Evolutionary conservation across 805 yeast genomes (phyloP).

Genomic region (Candida nanaspora): DNA sequence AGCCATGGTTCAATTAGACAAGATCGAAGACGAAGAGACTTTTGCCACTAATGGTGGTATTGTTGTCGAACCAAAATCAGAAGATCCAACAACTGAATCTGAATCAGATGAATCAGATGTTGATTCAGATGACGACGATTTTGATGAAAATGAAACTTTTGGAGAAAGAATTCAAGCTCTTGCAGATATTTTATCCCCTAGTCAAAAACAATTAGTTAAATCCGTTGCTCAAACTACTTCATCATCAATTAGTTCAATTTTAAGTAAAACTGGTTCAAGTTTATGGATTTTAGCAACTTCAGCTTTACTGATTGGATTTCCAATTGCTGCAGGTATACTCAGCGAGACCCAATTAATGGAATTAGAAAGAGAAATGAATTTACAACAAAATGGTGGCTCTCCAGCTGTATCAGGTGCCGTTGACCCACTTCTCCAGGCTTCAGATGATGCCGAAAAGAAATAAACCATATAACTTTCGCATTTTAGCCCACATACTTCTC

Average conservation of each 20-base stretch:
- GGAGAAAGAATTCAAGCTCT: constrained; percentile 85
- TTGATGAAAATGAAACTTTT: constrained; percentile 77
- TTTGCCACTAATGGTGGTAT: constrained; percentile 18
- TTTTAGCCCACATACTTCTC: constrained; percentile 11
- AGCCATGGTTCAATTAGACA: constrained; percentile 69
- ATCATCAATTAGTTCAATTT: constrained; percentile 25
- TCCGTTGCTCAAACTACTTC: constrained; percentile 16
- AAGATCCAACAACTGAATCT: too few relatives aligned
- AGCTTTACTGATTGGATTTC: constrained; percentile 83
- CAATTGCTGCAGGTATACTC: constrained; percentile 80
- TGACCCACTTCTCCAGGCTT: constrained; percentile 25
- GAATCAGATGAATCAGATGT: constrained; percentile 31
- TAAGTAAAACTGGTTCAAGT: constrained; percentile 59
- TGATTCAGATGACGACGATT: constrained; percentile 67
- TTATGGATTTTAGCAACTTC: constrained; percentile 86
- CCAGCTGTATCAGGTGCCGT: constrained; percentile 58
- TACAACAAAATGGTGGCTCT: constrained; percentile 41
- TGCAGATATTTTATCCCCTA: constrained; percentile 86
- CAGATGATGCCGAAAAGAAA: constrained; percentile 12
- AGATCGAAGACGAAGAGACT: constrained; percentile 45
- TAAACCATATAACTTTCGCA: neutral
- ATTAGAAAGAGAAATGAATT: constrained; percentile 84
- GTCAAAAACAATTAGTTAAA: constrained; percentile 52
- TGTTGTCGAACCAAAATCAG: too few relatives aligned
- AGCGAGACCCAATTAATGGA: constrained; percentile 92